Percentiles rank a stretch among this genome's conserved stretches.
Conservation (phyloP, 208 protist species). For the Perkinsela sp. region DNA sequence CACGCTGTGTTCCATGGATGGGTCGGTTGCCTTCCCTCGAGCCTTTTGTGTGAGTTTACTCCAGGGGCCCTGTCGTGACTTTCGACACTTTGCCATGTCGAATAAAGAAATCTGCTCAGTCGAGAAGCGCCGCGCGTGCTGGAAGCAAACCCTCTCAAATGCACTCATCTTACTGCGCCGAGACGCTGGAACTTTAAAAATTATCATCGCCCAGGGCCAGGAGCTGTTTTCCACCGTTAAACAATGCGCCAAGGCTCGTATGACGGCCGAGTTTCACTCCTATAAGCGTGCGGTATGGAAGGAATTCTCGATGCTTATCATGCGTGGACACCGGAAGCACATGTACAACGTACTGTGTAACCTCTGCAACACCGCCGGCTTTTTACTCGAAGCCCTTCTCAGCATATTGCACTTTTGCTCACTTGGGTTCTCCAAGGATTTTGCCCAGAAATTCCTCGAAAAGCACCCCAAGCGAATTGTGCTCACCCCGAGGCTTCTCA, state of each 20-base stretch:
- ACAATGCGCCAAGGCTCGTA: background rate
- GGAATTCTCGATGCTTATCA: background rate
- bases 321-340: background rate
- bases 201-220: background rate
- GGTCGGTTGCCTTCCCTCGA: background rate
- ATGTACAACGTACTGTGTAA: background rate
- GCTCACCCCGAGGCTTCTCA: background rate
- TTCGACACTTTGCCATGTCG: background rate
- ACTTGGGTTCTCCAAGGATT: background rate
- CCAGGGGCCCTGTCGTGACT: background rate
- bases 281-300: background rate
- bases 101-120: background rate
- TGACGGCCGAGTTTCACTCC: background rate
- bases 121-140: background rate
- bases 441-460: background rate
- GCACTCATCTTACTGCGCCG: background rate
- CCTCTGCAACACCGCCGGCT: background rate
- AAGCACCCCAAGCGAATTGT: background rate
- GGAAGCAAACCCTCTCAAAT: background rate
- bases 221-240: background rate
- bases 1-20: background rate
- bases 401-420: background rate
- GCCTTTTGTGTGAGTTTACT: background rate
- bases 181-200: background rate
- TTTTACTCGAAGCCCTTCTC: background rate